Evolutionary conservation across 192 early-diverging fungal genomes (phyloP).

Genomic region (Lunasporangiospora selenospora): DNA sequence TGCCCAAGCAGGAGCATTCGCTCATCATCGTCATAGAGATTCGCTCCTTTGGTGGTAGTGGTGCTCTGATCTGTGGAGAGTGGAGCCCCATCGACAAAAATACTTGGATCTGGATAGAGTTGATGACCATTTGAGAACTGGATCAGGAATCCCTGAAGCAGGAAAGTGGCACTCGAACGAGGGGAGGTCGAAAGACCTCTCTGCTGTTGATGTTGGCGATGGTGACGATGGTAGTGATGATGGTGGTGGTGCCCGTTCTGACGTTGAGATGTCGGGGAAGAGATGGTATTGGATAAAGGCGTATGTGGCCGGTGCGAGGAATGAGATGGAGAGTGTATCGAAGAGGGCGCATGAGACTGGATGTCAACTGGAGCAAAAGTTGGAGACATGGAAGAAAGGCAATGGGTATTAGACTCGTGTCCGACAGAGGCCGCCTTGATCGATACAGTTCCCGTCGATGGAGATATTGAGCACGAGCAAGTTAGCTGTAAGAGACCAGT

Average conservation of each 20-base stretch:
- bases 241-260: not conserved
- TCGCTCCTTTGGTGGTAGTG: not conserved
- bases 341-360: too few species aligned
- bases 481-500: too few species aligned
- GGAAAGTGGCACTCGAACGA: too few species aligned
- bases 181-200: too few species aligned
- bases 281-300: not conserved
- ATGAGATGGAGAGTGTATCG: too few species aligned
- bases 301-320: not conserved
- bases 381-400: too few species aligned
- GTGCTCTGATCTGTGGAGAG: not conserved
- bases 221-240: not conserved
- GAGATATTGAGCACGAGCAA: too few species aligned
- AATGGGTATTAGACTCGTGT: too few species aligned
- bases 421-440: too few species aligned
- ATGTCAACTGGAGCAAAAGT: too few species aligned
- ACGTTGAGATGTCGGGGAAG: not conserved
- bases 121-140: conserved; percentile 16
- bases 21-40: conserved; percentile 1
- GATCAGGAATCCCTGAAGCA: conserved; percentile 5
- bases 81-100: not conserved
- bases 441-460: too few species aligned
- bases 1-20: conserved; percentile 15
- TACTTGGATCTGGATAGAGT: not conserved
- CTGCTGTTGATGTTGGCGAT: not conserved